Base-by-base conservation (phyloP, 1,284 basidiomycete genomes). In the Puccinia horiana region DNA sequence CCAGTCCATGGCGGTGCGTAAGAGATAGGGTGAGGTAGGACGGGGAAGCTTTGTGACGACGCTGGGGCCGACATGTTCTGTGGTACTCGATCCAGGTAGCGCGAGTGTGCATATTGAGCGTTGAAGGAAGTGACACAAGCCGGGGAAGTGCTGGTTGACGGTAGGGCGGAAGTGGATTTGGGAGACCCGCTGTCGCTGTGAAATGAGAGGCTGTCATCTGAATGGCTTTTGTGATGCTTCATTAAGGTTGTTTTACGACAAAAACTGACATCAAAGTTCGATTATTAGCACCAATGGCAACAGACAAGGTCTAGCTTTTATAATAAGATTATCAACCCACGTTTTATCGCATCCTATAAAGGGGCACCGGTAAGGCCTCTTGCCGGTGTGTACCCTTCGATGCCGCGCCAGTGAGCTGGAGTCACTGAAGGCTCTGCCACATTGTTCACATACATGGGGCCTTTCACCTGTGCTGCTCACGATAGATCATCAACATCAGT, bases 331-430 rank as follows among this genome's bases (percentile, higher is more conserved):
- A 58, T 29, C 5, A 35, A 29, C 73, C 76, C 73, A 82, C 80
- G 70, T 82, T 75, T 82, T 82, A 44, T 82, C 80, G 63, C 80
- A 82, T 4, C 80, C 80, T 16, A 54, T 32, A 56, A 40, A 76
- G 29, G 72, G 72, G 29, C 80, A 82, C 52, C 63, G 56, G 83
- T 87, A 87, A 0, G 87, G 87, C 16, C 87, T 84, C 58, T 86
- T 86, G 73, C 89, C 88, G 70, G 86, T 89, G 86, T 90, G 90
- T 14, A 89, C 89, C 18, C 89, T 87, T 2, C 90, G 88, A 83
- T 91, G 90, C 16, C 90, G 88, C 26, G 90, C 90, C 18, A 91
- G 87, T 11, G 89, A 90, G 83, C 88, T 88, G 11, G 90, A 90
- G 84, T 91, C 90, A 75, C 88, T 88, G 85, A 91, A 91, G 9